These are phyloP conservation scores for Paramecium sexaurelia DNA, from an alignment of 73 alveolate species.

Conservation along the genomic window DNA sequence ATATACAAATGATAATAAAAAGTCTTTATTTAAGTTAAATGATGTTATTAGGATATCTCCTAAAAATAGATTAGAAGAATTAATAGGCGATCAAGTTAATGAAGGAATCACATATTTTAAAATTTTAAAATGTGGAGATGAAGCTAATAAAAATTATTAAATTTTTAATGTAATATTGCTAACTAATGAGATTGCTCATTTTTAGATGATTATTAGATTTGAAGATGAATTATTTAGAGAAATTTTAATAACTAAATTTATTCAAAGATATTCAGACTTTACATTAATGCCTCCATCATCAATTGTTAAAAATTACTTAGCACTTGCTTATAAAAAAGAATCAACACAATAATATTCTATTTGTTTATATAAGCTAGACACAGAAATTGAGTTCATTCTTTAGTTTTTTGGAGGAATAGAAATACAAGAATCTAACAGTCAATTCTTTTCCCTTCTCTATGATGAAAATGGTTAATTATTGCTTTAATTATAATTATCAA, in stretches of 20 bases:
- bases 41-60: not conserved
- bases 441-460: not conserved
- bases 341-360: not conserved
- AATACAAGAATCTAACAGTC: not conserved
- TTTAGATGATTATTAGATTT: not conserved
- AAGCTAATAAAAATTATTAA: not conserved
- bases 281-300: not conserved
- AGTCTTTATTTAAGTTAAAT: not conserved
- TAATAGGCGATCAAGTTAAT: not conserved
- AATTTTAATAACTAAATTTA: not conserved
- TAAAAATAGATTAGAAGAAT: not conserved
- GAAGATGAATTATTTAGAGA: not conserved
- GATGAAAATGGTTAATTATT: not conserved
- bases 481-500: not conserved
- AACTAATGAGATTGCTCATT: not conserved
- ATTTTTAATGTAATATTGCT: not conserved
- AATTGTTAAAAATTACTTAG: not conserved
- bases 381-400: not conserved
- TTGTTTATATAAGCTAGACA: not conserved
- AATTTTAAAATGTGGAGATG: not conserved
- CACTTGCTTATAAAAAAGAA: not conserved
- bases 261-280: not conserved
- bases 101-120: not conserved
- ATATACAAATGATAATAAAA: not conserved
- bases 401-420: not conserved